Base-by-base conservation (phyloP, 257 asterid genomes). In the Gardenia jasminoides region DNA sequence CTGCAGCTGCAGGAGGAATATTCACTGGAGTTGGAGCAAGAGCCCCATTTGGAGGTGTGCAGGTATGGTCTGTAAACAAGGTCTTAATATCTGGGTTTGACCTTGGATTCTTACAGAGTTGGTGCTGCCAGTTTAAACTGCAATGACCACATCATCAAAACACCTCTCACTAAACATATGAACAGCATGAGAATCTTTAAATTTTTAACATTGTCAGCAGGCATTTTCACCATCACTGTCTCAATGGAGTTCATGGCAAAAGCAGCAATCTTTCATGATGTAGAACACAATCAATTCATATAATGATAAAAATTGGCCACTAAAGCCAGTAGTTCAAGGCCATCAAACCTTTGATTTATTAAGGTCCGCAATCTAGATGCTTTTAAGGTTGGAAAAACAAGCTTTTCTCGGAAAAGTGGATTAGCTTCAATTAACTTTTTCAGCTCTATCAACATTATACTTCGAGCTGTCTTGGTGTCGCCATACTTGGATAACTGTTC, bases 111-210 rank as follows among this genome's bases (percentile, higher is more conserved):
- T 94, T 93, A 81, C 99, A 94, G 50, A 94, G 95, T 87, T 94
- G 99, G 86, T 94, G 99, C 89, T 94, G 99, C 99, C 99, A 94
- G 86, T 94, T 94, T 85, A 94, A 90, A 87, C 99, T 94, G 90
- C 80, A 87, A 64, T 76, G 61, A 83, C 72, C 72, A 79, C 58
- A 46, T 72, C 54, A 70, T 36, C 36, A 48, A 16, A 19, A n/a
- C 33, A 20, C 4, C 31, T n/a, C 33, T 39, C 50, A 30, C 10
- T 19, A 22, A 22, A 78, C 75, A 67, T 26, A 7, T 31, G 12
- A 26, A 30, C 12, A 33, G 36, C 11, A 67, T 22, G 24, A 48
- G 31, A 39, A 66, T 22, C 65, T n/a, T n/a, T 16, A 61, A 26
- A 1, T 61, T 10, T 61, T 61, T 28, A 2, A 13, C n/a, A 54